Conservation (phyloP, 495 filamentous ascomycete genomes). For the Aspergillus mulundensis region DNA sequence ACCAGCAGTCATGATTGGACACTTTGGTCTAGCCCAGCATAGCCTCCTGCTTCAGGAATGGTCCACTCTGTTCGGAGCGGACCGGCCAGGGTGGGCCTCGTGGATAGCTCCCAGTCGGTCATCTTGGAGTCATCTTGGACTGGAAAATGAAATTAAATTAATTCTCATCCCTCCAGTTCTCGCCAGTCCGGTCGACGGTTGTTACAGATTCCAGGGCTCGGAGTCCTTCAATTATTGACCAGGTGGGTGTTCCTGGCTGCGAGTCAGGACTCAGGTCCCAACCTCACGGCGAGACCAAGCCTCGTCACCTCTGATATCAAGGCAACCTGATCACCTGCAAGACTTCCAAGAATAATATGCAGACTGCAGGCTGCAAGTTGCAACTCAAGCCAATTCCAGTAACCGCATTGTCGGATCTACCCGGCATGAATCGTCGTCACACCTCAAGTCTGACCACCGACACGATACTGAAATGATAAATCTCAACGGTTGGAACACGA, state of each 20-base stretch:
- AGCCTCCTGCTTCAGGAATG: background rate
- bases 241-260: too few species aligned
- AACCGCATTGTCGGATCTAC: slow-evolving; percentile 21
- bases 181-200: too few species aligned
- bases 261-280: too few species aligned
- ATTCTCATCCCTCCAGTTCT: too few species aligned
- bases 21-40: background rate
- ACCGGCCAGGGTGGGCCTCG: slow-evolving; percentile 3
- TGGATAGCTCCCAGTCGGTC: background rate
- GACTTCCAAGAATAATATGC: background rate
- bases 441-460: background rate
- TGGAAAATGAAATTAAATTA: too few species aligned
- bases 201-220: too few species aligned
- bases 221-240: too few species aligned
- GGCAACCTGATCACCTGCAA: background rate
- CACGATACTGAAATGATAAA: background rate
- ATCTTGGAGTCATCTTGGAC: background rate
- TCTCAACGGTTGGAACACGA: background rate
- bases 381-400: slow-evolving; percentile 1
- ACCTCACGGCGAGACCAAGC: too few species aligned
- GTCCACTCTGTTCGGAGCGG: slow-evolving; percentile 3
- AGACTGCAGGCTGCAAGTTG: background rate
- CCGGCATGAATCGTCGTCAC: slow-evolving; percentile 13
- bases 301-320: background rate
- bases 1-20: background rate